phyloP scores from a whole-genome alignment of 164 flowering plant genomes.

The Magnolia officinalis region DNA sequence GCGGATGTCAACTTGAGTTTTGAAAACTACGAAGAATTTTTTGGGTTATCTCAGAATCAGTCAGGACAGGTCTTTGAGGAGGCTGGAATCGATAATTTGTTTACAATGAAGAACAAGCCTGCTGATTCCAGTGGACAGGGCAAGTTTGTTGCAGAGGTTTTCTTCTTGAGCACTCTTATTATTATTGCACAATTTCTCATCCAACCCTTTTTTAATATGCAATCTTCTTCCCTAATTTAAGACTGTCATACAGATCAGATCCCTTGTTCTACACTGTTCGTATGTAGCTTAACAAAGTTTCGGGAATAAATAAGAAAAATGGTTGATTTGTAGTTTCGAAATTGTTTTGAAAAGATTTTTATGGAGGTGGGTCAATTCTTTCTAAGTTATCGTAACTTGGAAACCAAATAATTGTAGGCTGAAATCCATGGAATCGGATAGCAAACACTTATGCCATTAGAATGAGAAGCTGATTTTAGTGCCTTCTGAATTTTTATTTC shows the following conservation, averaged over 20 bases:
- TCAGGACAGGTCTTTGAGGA: conserved; percentile 62
- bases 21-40: conserved; percentile 89
- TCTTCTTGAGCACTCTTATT: background rate
- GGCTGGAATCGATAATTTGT: conserved; percentile 71
- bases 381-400: too few relatives aligned
- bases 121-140: conserved; percentile 53
- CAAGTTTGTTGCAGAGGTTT: conserved; percentile 53
- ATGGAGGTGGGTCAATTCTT: too few relatives aligned
- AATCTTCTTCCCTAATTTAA: background rate
- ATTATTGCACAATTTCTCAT: background rate
- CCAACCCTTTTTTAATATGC: background rate
- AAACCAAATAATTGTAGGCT: too few relatives aligned
- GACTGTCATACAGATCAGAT: background rate
- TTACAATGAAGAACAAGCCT: conserved; percentile 52
- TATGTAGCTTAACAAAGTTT: too few relatives aligned
- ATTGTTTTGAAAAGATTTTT: too few relatives aligned
- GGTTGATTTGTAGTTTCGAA: too few relatives aligned
- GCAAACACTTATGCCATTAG: too few relatives aligned
- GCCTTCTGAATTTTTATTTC: too few relatives aligned
- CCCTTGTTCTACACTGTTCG: background rate
- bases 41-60: conserved; percentile 55
- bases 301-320: too few relatives aligned
- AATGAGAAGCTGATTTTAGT: too few relatives aligned
- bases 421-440: too few relatives aligned
- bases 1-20: conserved; percentile 70